Percentiles rank a stretch among this genome's conserved stretches.
Evolutionary conservation across 2,329 filamentous ascomycete species (phyloP).

Genomic region (Polychaeton citri): DNA sequence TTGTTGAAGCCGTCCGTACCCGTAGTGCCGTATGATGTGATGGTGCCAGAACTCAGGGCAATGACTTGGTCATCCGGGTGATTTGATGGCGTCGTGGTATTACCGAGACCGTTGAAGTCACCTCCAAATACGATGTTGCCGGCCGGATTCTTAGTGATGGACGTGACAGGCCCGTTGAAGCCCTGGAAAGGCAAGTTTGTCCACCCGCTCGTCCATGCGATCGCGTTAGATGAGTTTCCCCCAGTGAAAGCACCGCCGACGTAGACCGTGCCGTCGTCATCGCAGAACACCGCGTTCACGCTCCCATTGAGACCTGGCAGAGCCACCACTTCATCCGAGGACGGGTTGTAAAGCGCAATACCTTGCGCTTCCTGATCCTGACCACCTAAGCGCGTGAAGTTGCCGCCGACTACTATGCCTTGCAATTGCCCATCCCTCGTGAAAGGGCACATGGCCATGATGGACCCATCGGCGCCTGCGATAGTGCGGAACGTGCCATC

Average conservation of each 20-base stretch:
- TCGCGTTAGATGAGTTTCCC: slow-evolving; percentile 75
- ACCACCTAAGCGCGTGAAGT: slow-evolving; percentile 82
- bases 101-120: slow-evolving; percentile 75
- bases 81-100: slow-evolving; percentile 51
- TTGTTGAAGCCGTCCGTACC: slow-evolving; percentile 54
- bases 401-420: slow-evolving; percentile 79
- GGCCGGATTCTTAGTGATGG: slow-evolving; percentile 67
- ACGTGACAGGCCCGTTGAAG: slow-evolving; percentile 83
- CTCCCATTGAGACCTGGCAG: slow-evolving; percentile 70
- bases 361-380: slow-evolving; percentile 53
- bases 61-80: slow-evolving; percentile 63
- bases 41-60: slow-evolving; percentile 67
- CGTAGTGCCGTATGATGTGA: slow-evolving; percentile 53
- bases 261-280: slow-evolving; percentile 68
- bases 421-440: slow-evolving; percentile 51
- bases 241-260: slow-evolving; percentile 77
- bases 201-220: slow-evolving; percentile 69
- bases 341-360: slow-evolving; percentile 68
- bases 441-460: slow-evolving; percentile 78
- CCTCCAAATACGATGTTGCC: slow-evolving; percentile 89
- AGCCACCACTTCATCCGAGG: slow-evolving; percentile 55
- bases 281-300: slow-evolving; percentile 73
- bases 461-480: slow-evolving; percentile 66
- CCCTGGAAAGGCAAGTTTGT: slow-evolving; percentile 76
- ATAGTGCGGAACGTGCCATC: slow-evolving; percentile 71